phyloP scores from a whole-genome alignment of 352 stramenopile genomes.

The Globisporangium middletonii region DNA sequence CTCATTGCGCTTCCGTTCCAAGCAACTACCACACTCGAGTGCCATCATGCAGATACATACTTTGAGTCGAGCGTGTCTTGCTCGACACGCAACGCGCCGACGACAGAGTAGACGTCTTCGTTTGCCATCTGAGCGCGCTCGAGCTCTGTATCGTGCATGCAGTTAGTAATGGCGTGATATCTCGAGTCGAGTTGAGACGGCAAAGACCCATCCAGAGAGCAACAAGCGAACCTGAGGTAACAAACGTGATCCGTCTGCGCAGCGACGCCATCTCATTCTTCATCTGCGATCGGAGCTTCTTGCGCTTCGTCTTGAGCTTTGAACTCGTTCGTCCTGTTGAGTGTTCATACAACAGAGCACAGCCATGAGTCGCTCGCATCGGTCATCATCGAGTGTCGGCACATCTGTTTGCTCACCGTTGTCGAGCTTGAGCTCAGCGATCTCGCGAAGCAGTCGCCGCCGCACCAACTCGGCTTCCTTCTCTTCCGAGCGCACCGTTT shows the following conservation, averaged over 20 bases:
- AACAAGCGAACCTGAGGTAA: slow-evolving; percentile 22
- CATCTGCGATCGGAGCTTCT: slow-evolving; percentile 33
- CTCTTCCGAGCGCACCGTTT: slow-evolving; percentile 28
- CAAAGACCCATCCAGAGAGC: background rate
- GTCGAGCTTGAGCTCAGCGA: slow-evolving; percentile 20
- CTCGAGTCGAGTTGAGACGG: background rate
- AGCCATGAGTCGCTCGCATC: background rate
- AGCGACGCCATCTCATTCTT: slow-evolving; percentile 44
- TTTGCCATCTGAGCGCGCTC: slow-evolving; percentile 45
- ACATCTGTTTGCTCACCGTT: slow-evolving; percentile 21
- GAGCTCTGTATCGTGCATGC: slow-evolving; percentile 19
- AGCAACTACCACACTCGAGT: background rate
- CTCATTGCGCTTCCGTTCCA: background rate
- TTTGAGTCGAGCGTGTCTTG: slow-evolving; percentile 26
- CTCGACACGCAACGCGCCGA: slow-evolving; percentile 18
- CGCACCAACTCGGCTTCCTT: slow-evolving; percentile 27
- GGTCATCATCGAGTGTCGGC: background rate
- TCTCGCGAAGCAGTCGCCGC: slow-evolving; percentile 26
- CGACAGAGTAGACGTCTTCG: slow-evolving; percentile 32
- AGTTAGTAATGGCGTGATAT: slow-evolving; percentile 1
- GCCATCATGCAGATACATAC: slow-evolving; percentile 7
- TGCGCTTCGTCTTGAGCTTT: slow-evolving; percentile 41
- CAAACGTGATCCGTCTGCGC: slow-evolving; percentile 27
- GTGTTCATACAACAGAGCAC: background rate
- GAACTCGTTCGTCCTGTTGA: slow-evolving; percentile 22